These are phyloP conservation scores for Cladosporium sphaerospermum DNA, from an alignment of 2,329 filamentous ascomycete species.

Conservation along the genomic window DNA sequence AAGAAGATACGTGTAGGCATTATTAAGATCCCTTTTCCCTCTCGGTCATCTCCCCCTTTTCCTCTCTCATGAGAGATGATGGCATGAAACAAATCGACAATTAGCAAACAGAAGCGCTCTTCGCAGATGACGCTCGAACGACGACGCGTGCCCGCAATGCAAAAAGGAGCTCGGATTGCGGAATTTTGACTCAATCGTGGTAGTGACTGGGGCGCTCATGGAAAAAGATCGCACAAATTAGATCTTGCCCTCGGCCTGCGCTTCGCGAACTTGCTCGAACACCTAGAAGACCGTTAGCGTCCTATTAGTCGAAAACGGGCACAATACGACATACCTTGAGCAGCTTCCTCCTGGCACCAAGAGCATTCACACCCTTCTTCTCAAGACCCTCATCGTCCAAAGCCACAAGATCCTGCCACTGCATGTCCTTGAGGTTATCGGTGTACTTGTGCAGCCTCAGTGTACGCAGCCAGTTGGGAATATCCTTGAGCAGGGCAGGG, in stretches of 20 bases:
- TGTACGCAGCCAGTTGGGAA: constrained; percentile 91
- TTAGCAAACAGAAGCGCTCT: background rate
- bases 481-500: constrained; percentile 81
- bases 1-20: background rate
- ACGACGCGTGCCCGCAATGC: too few relatives aligned
- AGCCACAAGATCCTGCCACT: constrained; percentile 89
- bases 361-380: constrained; percentile 85
- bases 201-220: background rate
- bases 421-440: constrained; percentile 93
- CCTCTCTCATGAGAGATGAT: background rate
- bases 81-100: background rate
- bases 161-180: background rate
- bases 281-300: constrained; percentile 49
- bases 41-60: background rate
- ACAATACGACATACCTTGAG: constrained; percentile 60
- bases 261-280: constrained; percentile 85
- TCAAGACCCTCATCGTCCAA: constrained; percentile 90
- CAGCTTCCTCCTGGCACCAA: constrained; percentile 95
- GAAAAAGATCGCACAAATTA: constrained; percentile 9
- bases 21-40: background rate
- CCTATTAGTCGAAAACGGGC: background rate
- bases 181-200: background rate
- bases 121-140: background rate
- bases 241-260: constrained; percentile 39
- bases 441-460: constrained; percentile 97